phyloP scores from a whole-genome alignment of 352 stramenopile species.

The Blastocystis sp. region DNA sequence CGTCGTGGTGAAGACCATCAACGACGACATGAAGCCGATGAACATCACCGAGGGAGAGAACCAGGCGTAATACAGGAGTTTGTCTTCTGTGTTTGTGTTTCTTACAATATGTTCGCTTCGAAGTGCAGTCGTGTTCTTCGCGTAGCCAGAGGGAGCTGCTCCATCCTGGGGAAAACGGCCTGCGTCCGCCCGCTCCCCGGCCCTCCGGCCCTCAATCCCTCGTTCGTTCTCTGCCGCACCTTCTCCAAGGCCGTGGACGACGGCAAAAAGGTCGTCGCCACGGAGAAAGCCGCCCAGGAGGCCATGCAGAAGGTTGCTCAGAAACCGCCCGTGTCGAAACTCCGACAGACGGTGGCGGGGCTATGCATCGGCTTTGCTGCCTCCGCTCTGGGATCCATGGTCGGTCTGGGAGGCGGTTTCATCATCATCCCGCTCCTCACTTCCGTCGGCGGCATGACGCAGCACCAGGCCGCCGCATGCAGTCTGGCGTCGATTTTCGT shows the following conservation, averaged over 20 bases:
- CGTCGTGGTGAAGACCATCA: constrained; percentile 41
- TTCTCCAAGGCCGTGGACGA: constrained; percentile 25
- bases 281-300: neutral
- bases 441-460: constrained; percentile 64
- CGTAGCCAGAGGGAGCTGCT: neutral
- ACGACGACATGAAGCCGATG: constrained; percentile 52
- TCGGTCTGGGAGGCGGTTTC: constrained; percentile 72
- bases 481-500: constrained; percentile 71
- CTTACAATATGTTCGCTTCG: constrained; percentile 6
- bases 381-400: constrained; percentile 69
- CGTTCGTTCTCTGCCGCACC: neutral
- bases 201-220: neutral
- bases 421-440: constrained; percentile 72
- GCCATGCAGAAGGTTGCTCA: neutral
- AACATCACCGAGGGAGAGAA: constrained; percentile 22
- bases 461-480: constrained; percentile 71
- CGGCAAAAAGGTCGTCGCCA: neutral
- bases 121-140: constrained; percentile 3
- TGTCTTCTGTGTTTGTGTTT: neutral
- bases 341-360: constrained; percentile 9
- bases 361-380: constrained; percentile 66
- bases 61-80: constrained; percentile 16
- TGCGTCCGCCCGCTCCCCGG: neutral
- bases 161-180: neutral
- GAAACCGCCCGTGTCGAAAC: neutral